Evolutionary conservation across 805 yeast genomes (phyloP), one percentile per base, ranked within the genome.

Genomic region (Metschnikowia chrysomelidarum): DNA sequence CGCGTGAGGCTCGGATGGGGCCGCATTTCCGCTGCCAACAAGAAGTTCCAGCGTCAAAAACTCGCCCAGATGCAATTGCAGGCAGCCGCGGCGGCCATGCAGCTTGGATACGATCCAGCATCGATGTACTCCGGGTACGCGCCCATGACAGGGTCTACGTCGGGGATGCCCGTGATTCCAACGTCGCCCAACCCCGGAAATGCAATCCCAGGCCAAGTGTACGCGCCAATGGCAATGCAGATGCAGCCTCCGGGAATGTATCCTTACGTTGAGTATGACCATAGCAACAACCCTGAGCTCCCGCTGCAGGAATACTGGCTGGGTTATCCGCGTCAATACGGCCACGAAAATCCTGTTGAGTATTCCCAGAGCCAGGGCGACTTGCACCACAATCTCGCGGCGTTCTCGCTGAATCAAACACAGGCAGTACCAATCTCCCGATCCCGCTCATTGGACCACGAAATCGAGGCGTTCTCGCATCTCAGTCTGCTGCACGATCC

Each of bases 1-100:
- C 73, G 91, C 43, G 80, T 88, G 31, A 71, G 95, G 49, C 71
- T 88, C 39, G 81, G 91, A 34, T 88, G 96, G 96, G 96, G 96
- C 19, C 73, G 87, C 47, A 70, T 33, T 26, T 62, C 65, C 1
- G 38, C 46, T 28, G 56, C 53, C 40, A 60, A 60, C 43, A 60
- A 57, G 31, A 59, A 55, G 39, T 62, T 46, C 39, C 64, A 60
- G 20, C 59, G 7, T 16, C 25, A 10, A 5, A 6, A 23, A n/a
- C 12, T 49, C 27, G 59, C 59, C 3, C 67, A 58, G 33, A 59
- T 65, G 20, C 69, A 58, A 31, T 47, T 63, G 43, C 67, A 62
- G 40, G 64, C 62, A 2, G 67, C 63, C 2, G 61, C 64, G 17
- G n/a, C n/a, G n/a, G 67, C 66, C 4, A 41, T 62, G 38, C 54